phyloP scores from a whole-genome alignment of 176 grass and related monocot genomes.

The Themeda triandra region DNA sequence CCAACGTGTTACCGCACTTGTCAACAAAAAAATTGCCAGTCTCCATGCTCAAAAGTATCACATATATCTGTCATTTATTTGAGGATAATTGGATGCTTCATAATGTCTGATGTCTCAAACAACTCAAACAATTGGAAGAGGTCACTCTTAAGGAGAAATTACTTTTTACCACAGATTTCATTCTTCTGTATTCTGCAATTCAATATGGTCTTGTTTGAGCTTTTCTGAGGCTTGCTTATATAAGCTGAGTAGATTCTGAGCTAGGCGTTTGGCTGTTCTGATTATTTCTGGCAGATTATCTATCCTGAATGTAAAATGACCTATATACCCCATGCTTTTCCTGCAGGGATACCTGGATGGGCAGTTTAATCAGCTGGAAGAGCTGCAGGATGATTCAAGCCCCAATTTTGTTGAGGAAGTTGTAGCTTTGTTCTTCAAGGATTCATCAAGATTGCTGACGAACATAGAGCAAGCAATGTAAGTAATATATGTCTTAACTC shows the following conservation, averaged over 20 bases:
- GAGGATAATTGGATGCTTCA: neutral
- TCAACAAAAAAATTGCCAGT: neutral
- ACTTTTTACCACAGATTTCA: neutral
- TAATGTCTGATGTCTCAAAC: neutral
- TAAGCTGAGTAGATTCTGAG: too few species aligned
- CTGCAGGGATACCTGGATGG: slow-evolving; percentile 73
- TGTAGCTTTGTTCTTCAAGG: slow-evolving; percentile 64
- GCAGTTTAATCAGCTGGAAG: slow-evolving; percentile 74
- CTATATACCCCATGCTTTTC: neutral
- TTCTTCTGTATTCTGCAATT: neutral
- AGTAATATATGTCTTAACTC: slow-evolving; percentile 22
- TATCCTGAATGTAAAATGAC: too few species aligned
- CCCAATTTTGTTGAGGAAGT: slow-evolving; percentile 89
- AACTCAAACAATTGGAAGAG: neutral
- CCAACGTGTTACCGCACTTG: neutral
- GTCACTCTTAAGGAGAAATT: neutral
- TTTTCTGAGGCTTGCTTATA: too few species aligned
- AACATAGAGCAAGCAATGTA: slow-evolving; percentile 68
- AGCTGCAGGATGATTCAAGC: slow-evolving; percentile 73
- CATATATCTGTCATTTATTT: neutral
- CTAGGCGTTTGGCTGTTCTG: too few species aligned
- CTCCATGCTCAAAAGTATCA: neutral
- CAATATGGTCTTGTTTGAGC: neutral
- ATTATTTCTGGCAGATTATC: too few species aligned
- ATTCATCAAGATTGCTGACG: slow-evolving; percentile 61